Base-by-base conservation (phyloP, 352 stramenopile genomes). In the Plasmopara viticola region DNA sequence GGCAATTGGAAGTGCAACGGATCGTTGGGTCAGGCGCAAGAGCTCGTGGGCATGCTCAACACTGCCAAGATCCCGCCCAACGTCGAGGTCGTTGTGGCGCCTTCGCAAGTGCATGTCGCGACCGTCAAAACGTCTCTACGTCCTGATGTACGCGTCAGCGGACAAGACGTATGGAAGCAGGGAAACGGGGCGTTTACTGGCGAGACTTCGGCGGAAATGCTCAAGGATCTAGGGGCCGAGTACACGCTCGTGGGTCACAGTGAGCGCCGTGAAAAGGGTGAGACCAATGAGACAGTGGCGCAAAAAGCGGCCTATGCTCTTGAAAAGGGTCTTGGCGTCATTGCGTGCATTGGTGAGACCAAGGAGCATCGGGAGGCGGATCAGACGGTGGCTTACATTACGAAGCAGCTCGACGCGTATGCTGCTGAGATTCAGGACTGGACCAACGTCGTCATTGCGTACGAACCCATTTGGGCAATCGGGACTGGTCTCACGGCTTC, bases 1-100 rank as follows among this genome's bases (percentile, higher is more conserved):
- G 97, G 97, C 68, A 99, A 99, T 88, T 99, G 97, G 97, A 99
- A 99, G 72, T 99, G 96, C 83, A 92, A 92, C 55, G 82, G 82
- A 53, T 92, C 82, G 42, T 28, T 88, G 28, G 54, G 56, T 51
- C 79, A 41, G 14, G 37, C 13, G 9, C 53, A 78, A 15, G 73
- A 86, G 31, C 78, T 91, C 50, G 81, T 94, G 6, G 71, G 72
- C 31, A 72, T 86, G 58, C 78, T 94, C 61, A 94, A 94, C 75
- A 87, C 37, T 14, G 37, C 37, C 37, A 41, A n/a, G 37, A 41
- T 41, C 13, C 37, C 37, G 5, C 1, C 12, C 9, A 41, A 41
- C 13, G 37, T 41, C 37, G 37, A 99, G 63, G 96, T 99, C 20
- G 97, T 99, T 17, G 92, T 99, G 18, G 96, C 95, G 35, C 96